Percentiles rank a stretch among this genome's conserved stretches.
These are phyloP conservation scores for Huntiella savannae DNA, from an alignment of 2,329 filamentous ascomycete genomes.

Conservation along the genomic window DNA sequence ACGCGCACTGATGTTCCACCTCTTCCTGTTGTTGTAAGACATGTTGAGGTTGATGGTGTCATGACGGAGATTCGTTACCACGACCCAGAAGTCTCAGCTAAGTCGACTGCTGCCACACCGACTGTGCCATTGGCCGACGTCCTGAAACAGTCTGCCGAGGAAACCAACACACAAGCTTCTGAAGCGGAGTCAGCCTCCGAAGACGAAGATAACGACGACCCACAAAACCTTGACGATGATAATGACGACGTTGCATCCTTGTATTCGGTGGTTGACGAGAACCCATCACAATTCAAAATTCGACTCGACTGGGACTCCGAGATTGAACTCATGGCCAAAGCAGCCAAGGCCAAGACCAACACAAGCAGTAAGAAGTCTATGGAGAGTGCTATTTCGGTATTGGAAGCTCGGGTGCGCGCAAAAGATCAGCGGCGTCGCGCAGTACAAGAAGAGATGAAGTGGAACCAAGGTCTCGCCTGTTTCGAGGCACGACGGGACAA, in stretches of 20 bases:
- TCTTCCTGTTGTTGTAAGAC: slow-evolving; percentile 10
- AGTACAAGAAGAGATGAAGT: slow-evolving; percentile 45
- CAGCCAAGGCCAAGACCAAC: neutral
- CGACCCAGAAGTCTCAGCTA: slow-evolving; percentile 8
- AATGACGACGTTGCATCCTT: slow-evolving; percentile 27
- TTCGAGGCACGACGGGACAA: slow-evolving; percentile 60
- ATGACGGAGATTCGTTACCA: slow-evolving; percentile 8
- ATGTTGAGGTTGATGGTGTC: slow-evolving; percentile 2
- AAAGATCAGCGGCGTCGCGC: slow-evolving; percentile 37
- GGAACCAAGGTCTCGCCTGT: slow-evolving; percentile 68
- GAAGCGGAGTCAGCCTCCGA: slow-evolving; percentile 7
- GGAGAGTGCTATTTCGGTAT: neutral
- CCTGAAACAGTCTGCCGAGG: neutral
- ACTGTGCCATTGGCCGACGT: slow-evolving; percentile 6
- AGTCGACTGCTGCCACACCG: neutral
- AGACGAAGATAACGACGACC: slow-evolving; percentile 14
- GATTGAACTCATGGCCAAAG: slow-evolving; percentile 4
- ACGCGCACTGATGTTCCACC: slow-evolving; percentile 19
- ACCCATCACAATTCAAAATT: slow-evolving; percentile 28
- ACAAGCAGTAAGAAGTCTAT: slow-evolving; percentile 1
- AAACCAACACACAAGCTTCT: neutral
- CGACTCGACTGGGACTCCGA: slow-evolving; percentile 35
- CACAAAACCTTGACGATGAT: too few species aligned
- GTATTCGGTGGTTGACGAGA: slow-evolving; percentile 39
- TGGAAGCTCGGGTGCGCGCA: slow-evolving; percentile 1